Base-by-base conservation (phyloP, 441 rosid genomes). In the Arabidopsis hybrid region DNA sequence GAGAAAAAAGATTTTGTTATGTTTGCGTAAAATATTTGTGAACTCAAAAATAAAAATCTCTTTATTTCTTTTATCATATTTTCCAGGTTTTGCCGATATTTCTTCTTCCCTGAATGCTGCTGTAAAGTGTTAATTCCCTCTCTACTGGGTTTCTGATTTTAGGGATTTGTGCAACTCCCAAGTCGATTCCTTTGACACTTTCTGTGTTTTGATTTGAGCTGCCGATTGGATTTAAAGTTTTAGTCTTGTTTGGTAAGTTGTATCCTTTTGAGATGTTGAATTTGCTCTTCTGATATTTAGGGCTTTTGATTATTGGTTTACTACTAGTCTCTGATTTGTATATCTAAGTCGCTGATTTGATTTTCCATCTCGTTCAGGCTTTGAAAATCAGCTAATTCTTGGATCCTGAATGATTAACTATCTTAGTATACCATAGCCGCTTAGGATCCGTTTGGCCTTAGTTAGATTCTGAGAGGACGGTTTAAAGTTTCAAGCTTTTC, bases 271-370 rank as follows among this genome's bases (percentile, higher is more conserved):
- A 32, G 55, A 38, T 53, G 57, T 16, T 61, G 14, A 39, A 21
- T 56, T 53, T 34, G 34, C 45, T 69, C 13, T 5, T 38, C 35
- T 45, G 60, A 46, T 38, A 46, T 43, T 52, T 68, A 67, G 74
- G 74, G 78, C 59, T 68, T 68, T 68, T 7, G 29, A 43, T 60
- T 38, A 1, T 26, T 8, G 50, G 26, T 3, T 7, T 72, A 17
- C 35, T 72, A 17, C 35, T 8, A 14, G 3, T 71, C 14, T 35
- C 12, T 16, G 71, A 65, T 73, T 73, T 65, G 75, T 69, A 12
- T 58, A 32, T 36, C 47, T 35, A 35, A 35, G 51, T 68, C 87
- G 84, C 81, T 90, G 71, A 83, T 91, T 52, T 67, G 10, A 9
- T 67, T 71, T 71, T 70, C 3, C 61, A 29, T 7, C 17, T 43